A percentile compares a stretch with the other conserved stretches of the same genome.
Evolutionary conservation across 495 filamentous ascomycete species (phyloP).

Genomic region (Amorphotheca resinae): DNA sequence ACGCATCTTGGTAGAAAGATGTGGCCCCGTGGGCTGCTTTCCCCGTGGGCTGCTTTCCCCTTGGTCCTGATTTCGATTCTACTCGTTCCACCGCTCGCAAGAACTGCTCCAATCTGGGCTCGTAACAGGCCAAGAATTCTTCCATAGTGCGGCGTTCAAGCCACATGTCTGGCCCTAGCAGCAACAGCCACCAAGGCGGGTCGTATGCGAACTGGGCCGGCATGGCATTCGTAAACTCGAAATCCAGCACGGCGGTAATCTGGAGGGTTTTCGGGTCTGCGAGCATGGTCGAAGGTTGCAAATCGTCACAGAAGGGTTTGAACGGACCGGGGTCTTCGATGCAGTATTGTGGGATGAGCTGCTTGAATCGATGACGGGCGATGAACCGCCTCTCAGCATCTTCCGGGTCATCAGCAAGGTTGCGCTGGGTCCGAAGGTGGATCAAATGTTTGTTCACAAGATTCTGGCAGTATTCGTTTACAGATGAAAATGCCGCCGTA

Average conservation of each 20-base stretch:
- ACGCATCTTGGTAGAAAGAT: slow-evolving; percentile 28
- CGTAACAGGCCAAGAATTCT: slow-evolving; percentile 26
- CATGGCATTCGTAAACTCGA: slow-evolving; percentile 32
- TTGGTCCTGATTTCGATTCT: slow-evolving; percentile 12
- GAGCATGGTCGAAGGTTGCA: slow-evolving; percentile 31
- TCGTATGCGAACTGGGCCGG: slow-evolving; percentile 31
- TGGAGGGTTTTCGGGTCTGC: slow-evolving; percentile 26
- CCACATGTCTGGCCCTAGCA: slow-evolving; percentile 21
- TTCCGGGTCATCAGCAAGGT: slow-evolving; percentile 25
- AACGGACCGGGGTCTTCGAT: slow-evolving; percentile 27
- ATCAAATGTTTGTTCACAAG: slow-evolving; percentile 25
- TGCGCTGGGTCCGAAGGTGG: slow-evolving; percentile 29
- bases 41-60: slow-evolving; percentile 6
- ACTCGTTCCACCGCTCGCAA: slow-evolving; percentile 15
- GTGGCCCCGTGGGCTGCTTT: slow-evolving; percentile 8
- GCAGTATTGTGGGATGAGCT: slow-evolving; percentile 27
- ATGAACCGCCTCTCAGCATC: slow-evolving; percentile 27
- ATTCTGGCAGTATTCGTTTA: slow-evolving; percentile 25
- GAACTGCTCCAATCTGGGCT: slow-evolving; percentile 24
- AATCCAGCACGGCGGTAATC: slow-evolving; percentile 30
- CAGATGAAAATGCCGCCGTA: slow-evolving; percentile 24
- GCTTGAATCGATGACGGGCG: slow-evolving; percentile 27
- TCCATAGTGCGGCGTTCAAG: slow-evolving; percentile 24
- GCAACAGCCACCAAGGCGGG: slow-evolving; percentile 28
- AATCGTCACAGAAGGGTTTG: slow-evolving; percentile 31